Percentiles rank a stretch among this genome's conserved stretches.
Evolutionary conservation across 148 eudicot species (phyloP).

Genomic region (Diospyros lotus): DNA sequence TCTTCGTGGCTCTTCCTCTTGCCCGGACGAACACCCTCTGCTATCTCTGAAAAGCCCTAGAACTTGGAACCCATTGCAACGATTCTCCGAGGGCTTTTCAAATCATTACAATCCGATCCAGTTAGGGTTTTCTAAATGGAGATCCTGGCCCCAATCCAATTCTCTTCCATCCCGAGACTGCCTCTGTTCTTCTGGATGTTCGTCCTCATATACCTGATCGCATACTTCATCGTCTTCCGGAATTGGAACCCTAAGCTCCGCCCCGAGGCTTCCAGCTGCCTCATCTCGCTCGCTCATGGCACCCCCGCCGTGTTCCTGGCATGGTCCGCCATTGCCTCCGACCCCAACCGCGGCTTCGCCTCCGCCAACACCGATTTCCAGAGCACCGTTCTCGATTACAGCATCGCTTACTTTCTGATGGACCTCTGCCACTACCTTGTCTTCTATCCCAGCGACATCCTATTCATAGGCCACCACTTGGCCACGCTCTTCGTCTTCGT

Average conservation of each 20-base stretch:
- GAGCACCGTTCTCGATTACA: constrained; percentile 52
- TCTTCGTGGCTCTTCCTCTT: too few relatives aligned
- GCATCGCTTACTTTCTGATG: constrained; percentile 68
- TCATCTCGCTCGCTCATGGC: constrained; percentile 62
- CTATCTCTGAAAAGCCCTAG: too few relatives aligned
- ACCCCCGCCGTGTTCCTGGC: constrained; percentile 75
- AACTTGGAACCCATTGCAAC: too few relatives aligned
- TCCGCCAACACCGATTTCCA: constrained; percentile 45
- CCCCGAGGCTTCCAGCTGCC: constrained; percentile 77
- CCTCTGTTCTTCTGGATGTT: constrained; percentile 42
- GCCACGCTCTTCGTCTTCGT: constrained; percentile 74
- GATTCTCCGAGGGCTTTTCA: too few relatives aligned
- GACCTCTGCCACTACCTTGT: constrained; percentile 64
- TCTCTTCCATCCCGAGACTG: constrained; percentile 23
- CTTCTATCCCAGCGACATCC: constrained; percentile 54
- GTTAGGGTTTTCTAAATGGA: constrained; percentile 16
- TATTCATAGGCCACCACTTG: constrained; percentile 72
- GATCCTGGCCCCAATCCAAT: constrained; percentile 7
- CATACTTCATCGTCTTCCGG: constrained; percentile 45
- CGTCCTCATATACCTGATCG: constrained; percentile 39
- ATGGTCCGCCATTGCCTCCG: constrained; percentile 25
- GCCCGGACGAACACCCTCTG: too few relatives aligned
- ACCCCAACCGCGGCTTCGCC: constrained; percentile 28
- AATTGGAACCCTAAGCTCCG: constrained; percentile 56
- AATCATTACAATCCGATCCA: background rate